These are phyloP conservation scores for Acidiella bohemica DNA, from an alignment of 495 filamentous ascomycete species.

Conservation along the genomic window DNA sequence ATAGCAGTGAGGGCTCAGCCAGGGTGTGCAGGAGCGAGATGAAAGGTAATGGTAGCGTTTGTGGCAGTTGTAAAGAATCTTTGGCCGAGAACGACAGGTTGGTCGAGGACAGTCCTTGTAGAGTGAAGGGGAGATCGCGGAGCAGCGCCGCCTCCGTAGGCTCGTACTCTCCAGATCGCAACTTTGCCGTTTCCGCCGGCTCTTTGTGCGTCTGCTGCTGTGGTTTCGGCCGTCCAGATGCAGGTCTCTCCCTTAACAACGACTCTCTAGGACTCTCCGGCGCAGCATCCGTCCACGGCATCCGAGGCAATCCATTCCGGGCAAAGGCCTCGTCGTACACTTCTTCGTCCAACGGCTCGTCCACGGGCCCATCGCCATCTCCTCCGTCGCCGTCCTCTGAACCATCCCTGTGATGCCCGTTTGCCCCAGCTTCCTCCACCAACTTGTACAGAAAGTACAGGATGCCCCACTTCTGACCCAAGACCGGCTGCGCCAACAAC, in stretches of 20 bases:
- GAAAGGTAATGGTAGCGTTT: slow-evolving; percentile 67
- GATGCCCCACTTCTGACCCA: slow-evolving; percentile 93
- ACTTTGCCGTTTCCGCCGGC: slow-evolving; percentile 8
- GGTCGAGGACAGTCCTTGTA: slow-evolving; percentile 82
- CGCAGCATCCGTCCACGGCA: slow-evolving; percentile 40
- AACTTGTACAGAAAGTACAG: slow-evolving; percentile 79
- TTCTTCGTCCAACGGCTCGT: not conserved
- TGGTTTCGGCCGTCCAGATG: slow-evolving; percentile 62
- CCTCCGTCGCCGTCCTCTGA: slow-evolving; percentile 1
- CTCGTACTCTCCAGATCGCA: slow-evolving; percentile 10
- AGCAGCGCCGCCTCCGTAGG: slow-evolving; percentile 59
- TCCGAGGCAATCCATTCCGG: slow-evolving; percentile 36
- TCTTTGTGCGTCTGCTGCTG: slow-evolving; percentile 47
- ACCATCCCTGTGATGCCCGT: slow-evolving; percentile 22
- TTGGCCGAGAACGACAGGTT: slow-evolving; percentile 61
- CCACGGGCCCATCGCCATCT: slow-evolving; percentile 14
- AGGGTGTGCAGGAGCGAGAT: slow-evolving; percentile 78
- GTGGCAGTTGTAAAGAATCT: slow-evolving; percentile 55
- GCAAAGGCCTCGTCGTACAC: slow-evolving; percentile 43
- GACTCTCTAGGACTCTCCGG: slow-evolving; percentile 66
- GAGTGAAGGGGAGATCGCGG: slow-evolving; percentile 81
- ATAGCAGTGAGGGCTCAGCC: slow-evolving; percentile 85
- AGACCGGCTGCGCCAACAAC: slow-evolving; percentile 74
- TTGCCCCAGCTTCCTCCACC: slow-evolving; percentile 38
- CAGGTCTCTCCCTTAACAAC: slow-evolving; percentile 80